Evolutionary conservation across 2,329 filamentous ascomycete genomes (phyloP).

Genomic region (Penicillium sp.): DNA sequence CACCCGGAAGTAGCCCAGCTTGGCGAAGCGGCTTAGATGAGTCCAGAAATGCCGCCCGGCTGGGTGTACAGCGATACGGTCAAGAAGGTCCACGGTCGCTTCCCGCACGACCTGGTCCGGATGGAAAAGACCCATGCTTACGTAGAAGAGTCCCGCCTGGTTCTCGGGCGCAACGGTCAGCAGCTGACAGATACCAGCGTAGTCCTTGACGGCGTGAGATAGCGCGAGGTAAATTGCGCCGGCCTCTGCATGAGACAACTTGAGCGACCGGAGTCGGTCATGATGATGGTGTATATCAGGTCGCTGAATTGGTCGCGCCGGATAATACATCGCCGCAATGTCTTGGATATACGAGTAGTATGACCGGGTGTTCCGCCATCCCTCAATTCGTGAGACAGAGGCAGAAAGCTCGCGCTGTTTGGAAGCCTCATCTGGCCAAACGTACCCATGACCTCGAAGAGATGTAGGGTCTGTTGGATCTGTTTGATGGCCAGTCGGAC

Average conservation of each 20-base stretch:
- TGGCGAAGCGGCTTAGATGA: constrained; percentile 81
- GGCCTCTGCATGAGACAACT: constrained; percentile 73
- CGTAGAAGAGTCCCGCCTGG: constrained; percentile 85
- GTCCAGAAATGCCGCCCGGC: constrained; percentile 94
- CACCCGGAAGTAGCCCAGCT: constrained; percentile 79
- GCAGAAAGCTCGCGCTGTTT: constrained; percentile 86
- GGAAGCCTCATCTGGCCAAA: constrained; percentile 82
- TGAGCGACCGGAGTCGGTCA: constrained; percentile 82
- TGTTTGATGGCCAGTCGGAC: constrained; percentile 44
- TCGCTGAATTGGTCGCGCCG: constrained; percentile 43
- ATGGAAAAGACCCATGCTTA: constrained; percentile 90
- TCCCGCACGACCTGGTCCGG: constrained; percentile 77
- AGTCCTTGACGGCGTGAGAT: constrained; percentile 71
- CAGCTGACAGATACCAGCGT: constrained; percentile 83
- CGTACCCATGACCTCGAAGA: constrained; percentile 84
- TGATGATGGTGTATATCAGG: constrained; percentile 86
- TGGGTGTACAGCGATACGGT: constrained; percentile 80
- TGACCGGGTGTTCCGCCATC: constrained; percentile 91
- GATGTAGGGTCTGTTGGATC: constrained; percentile 50
- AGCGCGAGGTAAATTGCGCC: constrained; percentile 85
- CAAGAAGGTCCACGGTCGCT: constrained; percentile 76
- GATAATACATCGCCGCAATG: constrained; percentile 43
- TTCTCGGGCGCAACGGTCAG: constrained; percentile 81
- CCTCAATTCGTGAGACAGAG: constrained; percentile 90
- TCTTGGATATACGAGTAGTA: constrained; percentile 94